Evolutionary conservation across 116 monocot genomes (phyloP).

Genomic region (Papilionanthe hybrid): DNA sequence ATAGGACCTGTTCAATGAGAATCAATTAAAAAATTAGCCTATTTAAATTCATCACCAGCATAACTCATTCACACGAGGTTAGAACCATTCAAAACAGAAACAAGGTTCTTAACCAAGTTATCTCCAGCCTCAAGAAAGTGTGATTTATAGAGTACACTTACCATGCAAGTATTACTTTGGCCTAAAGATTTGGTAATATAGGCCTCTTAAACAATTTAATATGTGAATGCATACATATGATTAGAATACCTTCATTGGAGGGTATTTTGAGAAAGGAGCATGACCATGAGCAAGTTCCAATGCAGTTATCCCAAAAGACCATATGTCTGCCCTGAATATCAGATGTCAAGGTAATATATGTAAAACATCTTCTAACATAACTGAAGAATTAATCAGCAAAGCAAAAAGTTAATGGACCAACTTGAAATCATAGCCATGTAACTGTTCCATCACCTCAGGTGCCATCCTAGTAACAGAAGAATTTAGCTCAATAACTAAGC

Average conservation of each 20-base stretch:
- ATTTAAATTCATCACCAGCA: not conserved
- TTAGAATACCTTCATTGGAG: constrained; percentile 75
- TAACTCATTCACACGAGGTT: not conserved
- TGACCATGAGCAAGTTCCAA: constrained; percentile 98
- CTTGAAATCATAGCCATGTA: constrained; percentile 87
- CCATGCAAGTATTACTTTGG: not conserved
- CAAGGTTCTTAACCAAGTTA: not conserved
- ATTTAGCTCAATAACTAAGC: constrained; percentile 6
- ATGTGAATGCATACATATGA: not conserved
- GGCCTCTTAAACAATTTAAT: not conserved
- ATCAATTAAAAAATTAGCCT: not conserved
- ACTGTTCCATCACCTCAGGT: constrained; percentile 89
- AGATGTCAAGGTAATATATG: not conserved
- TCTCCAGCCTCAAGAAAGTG: not conserved
- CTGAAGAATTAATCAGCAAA: not conserved
- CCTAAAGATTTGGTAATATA: not conserved
- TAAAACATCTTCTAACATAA: not conserved
- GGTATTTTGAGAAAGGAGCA: constrained; percentile 83
- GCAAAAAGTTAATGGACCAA: constrained; percentile 20
- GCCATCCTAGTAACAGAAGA: constrained; percentile 68
- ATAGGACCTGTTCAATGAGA: constrained; percentile 40
- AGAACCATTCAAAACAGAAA: not conserved
- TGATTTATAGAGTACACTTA: not conserved
- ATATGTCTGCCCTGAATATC: constrained; percentile 83
- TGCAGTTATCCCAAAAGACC: constrained; percentile 99